Base-by-base conservation (phyloP, 164 flowering plant genomes). In the Aristolochia fimbriata region DNA sequence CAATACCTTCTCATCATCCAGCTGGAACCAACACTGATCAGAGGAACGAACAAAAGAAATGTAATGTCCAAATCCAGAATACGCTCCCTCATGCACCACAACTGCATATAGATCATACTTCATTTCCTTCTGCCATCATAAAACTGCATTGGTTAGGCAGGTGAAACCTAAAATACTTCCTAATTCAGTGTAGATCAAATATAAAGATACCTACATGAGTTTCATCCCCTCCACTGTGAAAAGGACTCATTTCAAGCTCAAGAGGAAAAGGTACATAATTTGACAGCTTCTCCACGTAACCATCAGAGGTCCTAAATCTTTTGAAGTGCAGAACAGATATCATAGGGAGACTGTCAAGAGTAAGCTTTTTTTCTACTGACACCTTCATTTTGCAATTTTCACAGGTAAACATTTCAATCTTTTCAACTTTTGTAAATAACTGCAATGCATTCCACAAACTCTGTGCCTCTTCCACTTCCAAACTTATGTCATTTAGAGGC, bases 371-470 rank as follows among this genome's bases (percentile, higher is more conserved):
- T 67, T 86, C 96, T 53, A 72, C 55, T 1, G 76, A 57, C 12
- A 86, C 99, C 51, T 77, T 67, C 68, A 81, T 73, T 63, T 83
- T 78, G 61, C 97, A 91, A 20, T 68, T 75, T 50, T 78, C 89
- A 77, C 99, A 93, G 22, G 68, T 72, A 60, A 82, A 77, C 62
- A 79, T 88, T 22, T 81, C 94, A 54, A 94, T 80, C 63, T 69
- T 81, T 70, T 93, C 99, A 47, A 83, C 76, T 62, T 79, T 76
- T 20, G 97, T 93, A 62, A 90, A 93, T 15, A 94, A 90, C 33
- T 79, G 64, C 15, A 93, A 64, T 60, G 99, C 97, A 75, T 70
- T 45, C 17, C 64, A 47, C 45, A 93, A 88, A 51, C 65, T 67
- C 53, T 76, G 79, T 2, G 69, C 88, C 61, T 83, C 82, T 45